phyloP scores from a whole-genome alignment of 2,329 filamentous ascomycete species.

The Penicillium sp. region DNA sequence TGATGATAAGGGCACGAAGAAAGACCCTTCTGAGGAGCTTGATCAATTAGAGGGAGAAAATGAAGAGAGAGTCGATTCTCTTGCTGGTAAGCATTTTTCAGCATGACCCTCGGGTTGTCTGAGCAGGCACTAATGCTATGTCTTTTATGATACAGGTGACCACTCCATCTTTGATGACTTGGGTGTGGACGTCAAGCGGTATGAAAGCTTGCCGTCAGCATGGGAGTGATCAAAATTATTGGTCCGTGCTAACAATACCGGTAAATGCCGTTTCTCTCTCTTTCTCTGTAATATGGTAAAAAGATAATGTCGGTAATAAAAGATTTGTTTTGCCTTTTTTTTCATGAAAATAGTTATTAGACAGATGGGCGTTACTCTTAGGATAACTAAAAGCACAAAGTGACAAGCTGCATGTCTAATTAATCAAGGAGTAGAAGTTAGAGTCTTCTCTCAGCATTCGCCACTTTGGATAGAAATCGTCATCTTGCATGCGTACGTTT shows the following conservation, averaged over 20 bases:
- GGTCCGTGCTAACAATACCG: background rate
- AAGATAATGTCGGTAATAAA: background rate
- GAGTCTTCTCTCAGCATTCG: background rate
- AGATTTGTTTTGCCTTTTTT: too few relatives aligned
- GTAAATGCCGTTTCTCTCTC: background rate
- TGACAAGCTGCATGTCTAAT: too few relatives aligned
- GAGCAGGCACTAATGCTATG: background rate
- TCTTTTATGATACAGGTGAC: constrained; percentile 42
- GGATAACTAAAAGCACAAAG: too few relatives aligned
- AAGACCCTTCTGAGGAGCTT: constrained; percentile 65
- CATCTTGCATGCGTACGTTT: background rate
- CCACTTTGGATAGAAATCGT: background rate
- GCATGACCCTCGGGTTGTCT: background rate
- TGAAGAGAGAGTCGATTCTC: constrained; percentile 59
- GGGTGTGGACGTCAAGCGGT: constrained; percentile 59
- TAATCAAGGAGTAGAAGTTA: too few relatives aligned
- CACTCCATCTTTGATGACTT: constrained; percentile 59
- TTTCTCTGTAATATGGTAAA: too few relatives aligned
- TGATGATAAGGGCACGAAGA: constrained; percentile 52
- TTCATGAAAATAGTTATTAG: too few relatives aligned
- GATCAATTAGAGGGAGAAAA: constrained; percentile 74
- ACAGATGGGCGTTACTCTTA: too few relatives aligned
- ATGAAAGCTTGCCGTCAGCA: constrained; percentile 59
- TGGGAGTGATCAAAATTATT: constrained; percentile 48
- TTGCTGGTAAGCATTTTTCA: constrained; percentile 44